phyloP scores from a whole-genome alignment of 371 early-diverging fungal genomes.

The Zancudomyces culisetae region DNA sequence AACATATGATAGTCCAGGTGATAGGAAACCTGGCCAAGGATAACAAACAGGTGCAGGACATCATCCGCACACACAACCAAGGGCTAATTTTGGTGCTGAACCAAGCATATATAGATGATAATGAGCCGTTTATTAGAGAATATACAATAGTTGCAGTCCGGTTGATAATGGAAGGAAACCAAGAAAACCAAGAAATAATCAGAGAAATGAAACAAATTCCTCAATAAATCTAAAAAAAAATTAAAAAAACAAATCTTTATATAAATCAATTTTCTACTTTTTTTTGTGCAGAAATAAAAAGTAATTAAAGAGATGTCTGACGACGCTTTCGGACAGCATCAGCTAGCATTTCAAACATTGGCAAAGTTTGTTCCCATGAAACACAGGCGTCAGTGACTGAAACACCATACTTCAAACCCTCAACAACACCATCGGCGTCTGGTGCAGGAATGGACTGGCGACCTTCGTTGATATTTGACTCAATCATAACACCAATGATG shows the following conservation, averaged over 20 bases:
- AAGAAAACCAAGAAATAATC: neutral
- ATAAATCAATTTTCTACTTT: neutral
- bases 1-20: neutral
- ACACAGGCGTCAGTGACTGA: slow-evolving; percentile 75
- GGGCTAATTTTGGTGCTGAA: neutral
- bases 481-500: slow-evolving; percentile 85
- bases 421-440: slow-evolving; percentile 28
- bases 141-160: neutral
- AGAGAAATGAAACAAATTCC: neutral
- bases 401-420: slow-evolving; percentile 49
- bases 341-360: slow-evolving; percentile 44
- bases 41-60: neutral
- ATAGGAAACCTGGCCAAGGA: neutral
- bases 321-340: slow-evolving; percentile 35
- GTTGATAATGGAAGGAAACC: neutral
- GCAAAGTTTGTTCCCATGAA: slow-evolving; percentile 51
- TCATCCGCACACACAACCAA: neutral
- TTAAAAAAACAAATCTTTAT: neutral
- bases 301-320: neutral
- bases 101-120: neutral
- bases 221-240: neutral
- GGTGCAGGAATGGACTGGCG: slow-evolving; percentile 52
- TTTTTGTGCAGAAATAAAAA: too few relatives aligned
- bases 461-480: slow-evolving; percentile 71
- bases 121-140: neutral